phyloP scores from a whole-genome alignment of 129 eudicot genomes.

The Centella asiatica region DNA sequence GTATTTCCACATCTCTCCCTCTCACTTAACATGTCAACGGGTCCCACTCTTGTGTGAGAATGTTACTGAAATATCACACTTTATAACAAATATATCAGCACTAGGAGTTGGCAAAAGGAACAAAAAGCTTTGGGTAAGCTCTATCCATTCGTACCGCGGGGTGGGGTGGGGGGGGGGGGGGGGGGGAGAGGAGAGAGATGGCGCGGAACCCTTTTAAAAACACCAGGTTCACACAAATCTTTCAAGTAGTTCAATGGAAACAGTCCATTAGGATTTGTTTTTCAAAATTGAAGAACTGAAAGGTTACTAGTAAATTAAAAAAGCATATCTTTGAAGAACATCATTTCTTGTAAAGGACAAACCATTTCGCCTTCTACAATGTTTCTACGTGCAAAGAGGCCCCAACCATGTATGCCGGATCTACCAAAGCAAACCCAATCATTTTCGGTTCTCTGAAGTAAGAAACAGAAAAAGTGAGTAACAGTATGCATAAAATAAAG shows the following conservation, averaged over 20 bases:
- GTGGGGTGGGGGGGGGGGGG: too few species aligned
- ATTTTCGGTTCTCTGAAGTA: constrained; percentile 80
- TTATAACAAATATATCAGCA: too few species aligned
- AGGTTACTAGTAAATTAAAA: not conserved
- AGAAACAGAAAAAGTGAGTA: constrained; percentile 15
- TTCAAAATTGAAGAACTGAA: not conserved
- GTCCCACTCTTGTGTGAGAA: too few species aligned
- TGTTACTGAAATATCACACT: too few species aligned
- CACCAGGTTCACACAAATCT: too few species aligned
- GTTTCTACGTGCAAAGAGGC: constrained; percentile 82
- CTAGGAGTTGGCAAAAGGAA: too few species aligned
- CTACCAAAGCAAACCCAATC: constrained; percentile 92
- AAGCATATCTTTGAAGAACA: constrained; percentile 1
- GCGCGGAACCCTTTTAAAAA: too few species aligned
- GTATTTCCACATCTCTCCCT: too few species aligned
- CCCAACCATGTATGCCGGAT: constrained; percentile 99
- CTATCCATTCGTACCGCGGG: too few species aligned
- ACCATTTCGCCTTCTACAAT: constrained; percentile 99
- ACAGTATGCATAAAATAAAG: not conserved
- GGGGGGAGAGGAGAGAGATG: too few species aligned
- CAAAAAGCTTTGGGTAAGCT: too few species aligned
- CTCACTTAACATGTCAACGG: too few species aligned
- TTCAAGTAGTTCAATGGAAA: not conserved
- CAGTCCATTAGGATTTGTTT: not conserved
- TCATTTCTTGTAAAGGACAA: not conserved